Base-by-base conservation (phyloP, 495 filamentous ascomycete genomes). In the Penicilliopsis zonata region DNA sequence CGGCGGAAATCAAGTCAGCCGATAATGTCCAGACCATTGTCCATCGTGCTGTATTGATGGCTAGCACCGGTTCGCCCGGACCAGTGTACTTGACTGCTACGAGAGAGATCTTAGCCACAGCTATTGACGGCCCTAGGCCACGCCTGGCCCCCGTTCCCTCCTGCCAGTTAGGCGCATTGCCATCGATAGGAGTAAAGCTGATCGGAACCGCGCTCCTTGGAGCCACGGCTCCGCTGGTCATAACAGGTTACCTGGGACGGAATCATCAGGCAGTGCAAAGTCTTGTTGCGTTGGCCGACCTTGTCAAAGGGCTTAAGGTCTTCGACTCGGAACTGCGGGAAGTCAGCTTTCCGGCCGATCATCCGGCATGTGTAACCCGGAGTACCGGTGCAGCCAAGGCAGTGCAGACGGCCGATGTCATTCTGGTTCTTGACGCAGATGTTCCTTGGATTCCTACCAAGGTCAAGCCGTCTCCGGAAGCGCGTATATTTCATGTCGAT, bases 81-180 rank as follows among this genome's bases (percentile, higher is more conserved):
- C 53, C 53, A 3, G 33, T 44, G 9, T 55, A 57, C 32, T 30
- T 57, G 14, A 53, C 47, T 23, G 53, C 46, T 3, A 47, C 49
- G 1, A 33, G 53, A 9, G 53, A 57, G 34, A 44, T 44, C 13
- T 37, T 57, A 13, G 51, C 43, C 1, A 35, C 36, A 1, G 33
- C 48, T 4, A 28, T 38, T 26, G 38, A 37, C 9, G 20, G 23
- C 7, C 25, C 38, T 13, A 13, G 37, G 25, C 19, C 35, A n/a
- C 33, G 40, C 8, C 25, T 22, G 3, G 33, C 35, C 23, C 30
- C 40, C 4, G 24, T 35, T 14, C 40, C 47, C 13, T 29, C 42
- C 30, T 35, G 35, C 21, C 18, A 38, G 10, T 33, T 37, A 9
- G 37, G 38, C 13, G 41, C 33, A 14, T 35, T 49, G 17, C 32